phyloP scores from a whole-genome alignment of 2,329 filamentous ascomycete genomes.

The Alternaria gaisen region DNA sequence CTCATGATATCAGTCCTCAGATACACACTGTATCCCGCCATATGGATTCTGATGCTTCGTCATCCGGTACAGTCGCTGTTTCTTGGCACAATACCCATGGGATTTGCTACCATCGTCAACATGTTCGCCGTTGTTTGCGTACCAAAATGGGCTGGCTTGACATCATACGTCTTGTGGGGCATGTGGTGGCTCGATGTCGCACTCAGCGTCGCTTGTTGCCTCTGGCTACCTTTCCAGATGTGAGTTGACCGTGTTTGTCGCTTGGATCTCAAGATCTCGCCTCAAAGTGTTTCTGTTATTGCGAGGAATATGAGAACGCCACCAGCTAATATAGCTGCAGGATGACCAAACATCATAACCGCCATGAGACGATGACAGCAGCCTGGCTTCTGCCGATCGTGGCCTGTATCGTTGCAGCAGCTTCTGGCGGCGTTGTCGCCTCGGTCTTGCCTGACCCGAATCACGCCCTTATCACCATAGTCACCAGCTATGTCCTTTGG shows the following conservation, averaged over 20 bases:
- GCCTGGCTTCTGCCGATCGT: slow-evolving; percentile 72
- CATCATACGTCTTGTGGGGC: slow-evolving; percentile 56
- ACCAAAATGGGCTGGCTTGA: slow-evolving; percentile 65
- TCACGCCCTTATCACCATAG: slow-evolving; percentile 67
- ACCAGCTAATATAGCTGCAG: slow-evolving; percentile 11
- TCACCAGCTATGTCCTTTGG: slow-evolving; percentile 73
- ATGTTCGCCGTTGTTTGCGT: slow-evolving; percentile 70
- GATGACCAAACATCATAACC: slow-evolving; percentile 40
- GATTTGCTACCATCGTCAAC: slow-evolving; percentile 71
- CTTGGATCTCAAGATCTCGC: not conserved
- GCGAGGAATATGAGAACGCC: not conserved
- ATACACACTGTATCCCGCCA: slow-evolving; percentile 71
- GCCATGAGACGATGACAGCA: slow-evolving; percentile 64
- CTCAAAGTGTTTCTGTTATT: not conserved
- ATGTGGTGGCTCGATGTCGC: slow-evolving; percentile 60
- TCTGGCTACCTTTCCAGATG: slow-evolving; percentile 43
- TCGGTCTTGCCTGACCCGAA: slow-evolving; percentile 62
- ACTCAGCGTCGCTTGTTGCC: slow-evolving; percentile 54
- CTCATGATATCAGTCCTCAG: slow-evolving; percentile 64
- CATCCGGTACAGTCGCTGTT: slow-evolving; percentile 74
- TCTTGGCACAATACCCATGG: slow-evolving; percentile 72
- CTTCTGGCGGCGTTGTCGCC: slow-evolving; percentile 69
- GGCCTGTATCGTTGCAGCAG: slow-evolving; percentile 70
- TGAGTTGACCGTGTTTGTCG: slow-evolving; percentile 4
- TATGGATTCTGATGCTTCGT: slow-evolving; percentile 71